A percentile compares a stretch with the other conserved stretches of the same genome.
These are phyloP conservation scores for Pseudocercospora pini-densiflorae DNA, from an alignment of 2,329 filamentous ascomycete genomes.

Conservation along the genomic window DNA sequence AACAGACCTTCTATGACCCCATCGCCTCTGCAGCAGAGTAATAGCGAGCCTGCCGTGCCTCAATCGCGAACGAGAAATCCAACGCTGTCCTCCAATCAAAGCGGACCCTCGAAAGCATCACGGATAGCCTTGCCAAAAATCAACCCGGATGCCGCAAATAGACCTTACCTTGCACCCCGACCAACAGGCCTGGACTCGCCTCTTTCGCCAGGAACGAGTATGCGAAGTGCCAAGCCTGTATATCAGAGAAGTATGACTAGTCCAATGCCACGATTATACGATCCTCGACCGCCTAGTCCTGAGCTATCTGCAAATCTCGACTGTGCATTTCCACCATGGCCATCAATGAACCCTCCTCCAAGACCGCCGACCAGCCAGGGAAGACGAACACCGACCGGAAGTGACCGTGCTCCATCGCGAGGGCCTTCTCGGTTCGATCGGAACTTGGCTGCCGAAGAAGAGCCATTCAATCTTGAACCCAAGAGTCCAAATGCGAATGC, in stretches of 20 bases:
- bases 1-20: slow-evolving; percentile 7
- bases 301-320: slow-evolving; percentile 53
- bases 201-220: slow-evolving; percentile 40
- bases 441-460: slow-evolving; percentile 21
- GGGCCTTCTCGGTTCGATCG: slow-evolving; percentile 30
- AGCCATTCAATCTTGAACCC: slow-evolving; percentile 39
- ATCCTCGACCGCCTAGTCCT: slow-evolving; percentile 43
- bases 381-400: slow-evolving; percentile 31
- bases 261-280: slow-evolving; percentile 38
- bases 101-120: slow-evolving; percentile 39
- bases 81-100: slow-evolving; percentile 16
- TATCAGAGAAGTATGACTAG: slow-evolving; percentile 35
- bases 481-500: slow-evolving; percentile 48
- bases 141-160: slow-evolving; percentile 38
- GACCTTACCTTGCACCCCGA: slow-evolving; percentile 34
- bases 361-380: slow-evolving; percentile 30
- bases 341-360: slow-evolving; percentile 37
- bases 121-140: slow-evolving; percentile 35
- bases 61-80: slow-evolving; percentile 20
- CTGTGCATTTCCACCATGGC: slow-evolving; percentile 60
- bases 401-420: slow-evolving; percentile 34
- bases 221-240: slow-evolving; percentile 31
- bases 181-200: slow-evolving; percentile 63
- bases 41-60: slow-evolving; percentile 14
- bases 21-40: slow-evolving; percentile 10